Evolutionary conservation across 192 early-diverging fungal species (phyloP), one percentile per base, ranked within the genome.

Genomic region (Glomus cerebriforme): DNA sequence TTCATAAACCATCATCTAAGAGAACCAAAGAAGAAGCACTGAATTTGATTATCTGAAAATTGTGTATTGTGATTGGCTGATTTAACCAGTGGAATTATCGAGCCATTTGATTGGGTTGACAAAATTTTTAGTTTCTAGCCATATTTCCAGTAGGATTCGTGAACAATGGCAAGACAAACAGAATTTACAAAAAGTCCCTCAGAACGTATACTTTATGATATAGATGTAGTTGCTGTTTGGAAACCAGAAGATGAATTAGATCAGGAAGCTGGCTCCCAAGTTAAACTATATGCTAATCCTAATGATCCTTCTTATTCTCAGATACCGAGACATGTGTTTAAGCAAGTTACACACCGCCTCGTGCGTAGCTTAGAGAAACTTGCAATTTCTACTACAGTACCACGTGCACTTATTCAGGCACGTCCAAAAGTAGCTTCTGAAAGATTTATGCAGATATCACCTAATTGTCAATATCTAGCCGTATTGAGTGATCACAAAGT

Each of bases 401-500:
- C 85, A 37, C 81, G 82, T 7, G 82, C 81, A 3, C 43, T 86
- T 19, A 59, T 83, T 32, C 81, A 83, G 22, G 79, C 81, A 3
- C 75, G 79, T 13, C 83, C 83, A 26, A 81, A 79, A 12, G 32
- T 86, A 22, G 82, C 79, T 34, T 82, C 81, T 5, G 64, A 83
- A 0, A 84, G 82, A 83, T 74, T 79, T 35, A 75, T 84, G 59
- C 73, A 80, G 15, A 31, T 84, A 7, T 82, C 81, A 19, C 85
- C 85, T 8, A 72, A 86, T 64, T 80, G 82, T 31, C 71, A 81
- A 31, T 82, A 79, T 70, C 69, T 86, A 6, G 85, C 85, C 7
- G 83, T 84, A 4, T 80, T 82, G 24, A 83, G 84, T 19, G 85
- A 86, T 35, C 80, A 82, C 63, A 83, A 83, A 68, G 80, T 86